A percentile compares a stretch with the other conserved stretches of the same genome.
Conservation (phyloP, 2,329 filamentous ascomycete species). For the Chrysoporthe puriensis region DNA sequence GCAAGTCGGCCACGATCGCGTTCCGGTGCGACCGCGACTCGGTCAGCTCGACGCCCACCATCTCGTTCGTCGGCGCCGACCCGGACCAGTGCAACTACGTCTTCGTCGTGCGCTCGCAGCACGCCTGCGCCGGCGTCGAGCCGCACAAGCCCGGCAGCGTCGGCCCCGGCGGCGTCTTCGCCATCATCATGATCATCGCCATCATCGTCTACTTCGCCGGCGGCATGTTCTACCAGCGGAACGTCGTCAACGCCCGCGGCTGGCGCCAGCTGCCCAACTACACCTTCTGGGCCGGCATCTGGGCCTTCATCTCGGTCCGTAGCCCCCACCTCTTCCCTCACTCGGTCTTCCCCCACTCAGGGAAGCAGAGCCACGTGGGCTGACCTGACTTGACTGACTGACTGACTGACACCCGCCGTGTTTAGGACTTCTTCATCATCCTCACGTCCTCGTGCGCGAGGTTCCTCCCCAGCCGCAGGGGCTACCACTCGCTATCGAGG, state of each 20-base stretch:
- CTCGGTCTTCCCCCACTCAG: background rate
- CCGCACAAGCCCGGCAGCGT: conserved; percentile 74
- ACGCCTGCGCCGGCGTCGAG: conserved; percentile 73
- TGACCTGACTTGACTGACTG: background rate
- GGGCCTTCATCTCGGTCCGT: conserved; percentile 77
- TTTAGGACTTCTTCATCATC: conserved; percentile 68
- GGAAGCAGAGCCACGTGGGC: background rate
- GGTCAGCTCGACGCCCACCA: conserved; percentile 64
- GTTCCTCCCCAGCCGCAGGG: conserved; percentile 65
- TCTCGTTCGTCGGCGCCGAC: conserved; percentile 82
- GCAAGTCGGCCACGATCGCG: conserved; percentile 85
- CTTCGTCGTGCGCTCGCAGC: conserved; percentile 86
- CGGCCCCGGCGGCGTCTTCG: conserved; percentile 78
- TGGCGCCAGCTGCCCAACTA: conserved; percentile 97
- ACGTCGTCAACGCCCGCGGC: conserved; percentile 89
- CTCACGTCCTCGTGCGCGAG: conserved; percentile 70
- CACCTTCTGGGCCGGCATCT: conserved; percentile 86
- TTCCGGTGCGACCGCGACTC: conserved; percentile 91
- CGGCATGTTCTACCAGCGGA: conserved; percentile 93
- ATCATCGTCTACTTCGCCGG: conserved; percentile 88
- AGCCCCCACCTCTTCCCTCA: conserved; percentile 22
- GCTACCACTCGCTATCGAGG: conserved; percentile 67
- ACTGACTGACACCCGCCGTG: background rate
- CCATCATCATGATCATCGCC: conserved; percentile 77
- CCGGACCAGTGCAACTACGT: conserved; percentile 93